These are phyloP conservation scores for Termitomyces sp. DNA, from an alignment of 768 basidiomycete species.

Conservation along the genomic window DNA sequence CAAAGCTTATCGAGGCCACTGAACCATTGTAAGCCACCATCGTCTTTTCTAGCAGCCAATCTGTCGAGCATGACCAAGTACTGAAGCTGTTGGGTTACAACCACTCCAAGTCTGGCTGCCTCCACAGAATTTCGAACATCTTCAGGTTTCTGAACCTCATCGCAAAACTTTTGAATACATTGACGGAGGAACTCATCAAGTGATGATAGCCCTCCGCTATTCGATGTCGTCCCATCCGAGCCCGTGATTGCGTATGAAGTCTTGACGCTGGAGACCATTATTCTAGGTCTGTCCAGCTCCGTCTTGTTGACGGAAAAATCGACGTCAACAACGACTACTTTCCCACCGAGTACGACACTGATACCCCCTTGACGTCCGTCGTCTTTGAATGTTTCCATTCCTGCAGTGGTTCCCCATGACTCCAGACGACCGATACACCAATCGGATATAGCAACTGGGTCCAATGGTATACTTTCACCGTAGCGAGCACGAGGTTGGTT, in stretches of 20 bases:
- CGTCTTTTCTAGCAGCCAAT: conserved; percentile 54
- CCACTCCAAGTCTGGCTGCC: conserved; percentile 42
- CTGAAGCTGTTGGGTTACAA: conserved; percentile 49
- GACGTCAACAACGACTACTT: conserved; percentile 76
- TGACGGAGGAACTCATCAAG: conserved; percentile 60
- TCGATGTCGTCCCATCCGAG: conserved; percentile 29
- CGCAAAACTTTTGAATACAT: conserved; percentile 50
- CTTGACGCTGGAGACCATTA: conserved; percentile 55
- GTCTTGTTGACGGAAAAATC: conserved; percentile 48
- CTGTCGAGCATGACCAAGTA: conserved; percentile 72
- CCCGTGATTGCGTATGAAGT: conserved; percentile 64
- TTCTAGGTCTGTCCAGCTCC: conserved; percentile 27
- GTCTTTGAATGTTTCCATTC: conserved; percentile 75
- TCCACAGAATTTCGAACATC: conserved; percentile 44
- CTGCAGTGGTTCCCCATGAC: conserved; percentile 55
- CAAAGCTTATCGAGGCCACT: conserved; percentile 54
- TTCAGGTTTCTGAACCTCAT: conserved; percentile 53
- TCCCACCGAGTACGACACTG: conserved; percentile 66
- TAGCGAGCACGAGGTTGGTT: conserved; percentile 43
- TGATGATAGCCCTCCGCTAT: conserved; percentile 43
- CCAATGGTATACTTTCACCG: conserved; percentile 60
- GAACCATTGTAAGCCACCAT: conserved; percentile 72
- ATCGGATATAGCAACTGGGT: conserved; percentile 34
- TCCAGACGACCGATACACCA: conserved; percentile 59
- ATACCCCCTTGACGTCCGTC: conserved; percentile 42